Evolutionary conservation across 1,284 basidiomycete genomes (phyloP).

Genomic region (Austroboletus niveus): DNA sequence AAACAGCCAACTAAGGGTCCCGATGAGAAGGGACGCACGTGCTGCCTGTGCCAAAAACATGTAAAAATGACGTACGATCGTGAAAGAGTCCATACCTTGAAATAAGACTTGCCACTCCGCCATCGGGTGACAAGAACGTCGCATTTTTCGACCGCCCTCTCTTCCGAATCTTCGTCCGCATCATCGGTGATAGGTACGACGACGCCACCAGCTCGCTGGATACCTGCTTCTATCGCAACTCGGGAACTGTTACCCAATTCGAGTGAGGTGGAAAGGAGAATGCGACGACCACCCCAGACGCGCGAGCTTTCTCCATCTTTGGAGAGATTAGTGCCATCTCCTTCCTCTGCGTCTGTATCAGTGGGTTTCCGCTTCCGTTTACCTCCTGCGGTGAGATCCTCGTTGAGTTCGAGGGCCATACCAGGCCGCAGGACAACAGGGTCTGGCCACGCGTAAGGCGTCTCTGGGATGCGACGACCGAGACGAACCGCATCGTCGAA

Average conservation of each 20-base stretch:
- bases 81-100: constrained; percentile 44
- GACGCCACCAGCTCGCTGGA: constrained; percentile 56
- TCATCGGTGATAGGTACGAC: constrained; percentile 40
- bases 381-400: constrained; percentile 15
- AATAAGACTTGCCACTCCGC: constrained; percentile 66
- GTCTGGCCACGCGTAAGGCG: constrained; percentile 74
- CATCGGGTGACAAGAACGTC: constrained; percentile 72
- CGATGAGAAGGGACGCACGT: constrained; percentile 52
- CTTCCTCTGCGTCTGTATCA: constrained; percentile 2
- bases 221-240: constrained; percentile 54
- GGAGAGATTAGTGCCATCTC: background rate
- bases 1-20: constrained; percentile 80
- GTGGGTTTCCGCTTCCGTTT: constrained; percentile 16
- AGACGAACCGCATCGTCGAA: constrained; percentile 77
- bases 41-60: constrained; percentile 15
- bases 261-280: constrained; percentile 61
- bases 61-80: background rate
- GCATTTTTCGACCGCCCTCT: constrained; percentile 45
- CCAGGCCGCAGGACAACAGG: constrained; percentile 46
- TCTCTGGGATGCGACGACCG: constrained; percentile 54
- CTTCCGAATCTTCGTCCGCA: constrained; percentile 37
- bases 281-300: constrained; percentile 49
- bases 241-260: constrained; percentile 49
- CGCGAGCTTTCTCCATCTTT: constrained; percentile 25
- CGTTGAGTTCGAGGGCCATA: constrained; percentile 15